Conservation (phyloP, 768 basidiomycete species). For the Obba rivulosa region DNA sequence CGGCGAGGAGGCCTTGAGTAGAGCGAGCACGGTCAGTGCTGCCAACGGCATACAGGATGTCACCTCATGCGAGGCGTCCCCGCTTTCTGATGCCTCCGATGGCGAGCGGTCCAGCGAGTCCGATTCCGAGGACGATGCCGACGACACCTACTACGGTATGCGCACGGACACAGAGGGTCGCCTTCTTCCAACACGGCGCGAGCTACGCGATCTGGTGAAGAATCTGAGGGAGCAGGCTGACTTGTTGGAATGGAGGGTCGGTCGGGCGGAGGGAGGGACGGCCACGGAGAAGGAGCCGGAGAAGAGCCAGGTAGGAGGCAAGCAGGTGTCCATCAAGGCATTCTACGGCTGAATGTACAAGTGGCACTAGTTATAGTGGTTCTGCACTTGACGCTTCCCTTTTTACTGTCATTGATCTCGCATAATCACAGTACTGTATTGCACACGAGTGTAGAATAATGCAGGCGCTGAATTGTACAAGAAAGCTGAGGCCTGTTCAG, state of each 20-base stretch:
- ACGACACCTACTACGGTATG: conserved; percentile 10
- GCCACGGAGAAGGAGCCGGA: conserved; percentile 5
- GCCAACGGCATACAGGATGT: background rate
- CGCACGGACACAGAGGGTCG: conserved; percentile 8
- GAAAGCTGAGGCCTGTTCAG: no score
- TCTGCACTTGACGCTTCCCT: background rate
- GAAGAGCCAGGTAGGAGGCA: background rate
- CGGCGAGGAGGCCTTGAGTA: background rate
- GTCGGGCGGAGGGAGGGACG: conserved; percentile 26
- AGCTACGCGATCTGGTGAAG: conserved; percentile 43
- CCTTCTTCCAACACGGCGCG: conserved; percentile 22
- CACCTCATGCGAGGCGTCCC: conserved; percentile 11
- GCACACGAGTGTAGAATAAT: background rate
- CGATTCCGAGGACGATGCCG: conserved; percentile 16
- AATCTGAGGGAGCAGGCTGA: conserved; percentile 55
- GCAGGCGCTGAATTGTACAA: background rate
- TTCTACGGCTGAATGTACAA: conserved; percentile 10
- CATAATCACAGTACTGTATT: background rate
- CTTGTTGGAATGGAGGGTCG: conserved; percentile 53
- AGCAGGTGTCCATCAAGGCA: conserved; percentile 6
- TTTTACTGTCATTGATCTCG: background rate
- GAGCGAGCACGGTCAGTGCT: conserved; percentile 2
- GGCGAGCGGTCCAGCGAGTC: conserved; percentile 4
- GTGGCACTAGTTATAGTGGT: background rate
- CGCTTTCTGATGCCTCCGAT: conserved; percentile 13